These are phyloP conservation scores for Tetrapyrgos nigripes DNA, from an alignment of 1,284 basidiomycete genomes.

Conservation along the genomic window DNA sequence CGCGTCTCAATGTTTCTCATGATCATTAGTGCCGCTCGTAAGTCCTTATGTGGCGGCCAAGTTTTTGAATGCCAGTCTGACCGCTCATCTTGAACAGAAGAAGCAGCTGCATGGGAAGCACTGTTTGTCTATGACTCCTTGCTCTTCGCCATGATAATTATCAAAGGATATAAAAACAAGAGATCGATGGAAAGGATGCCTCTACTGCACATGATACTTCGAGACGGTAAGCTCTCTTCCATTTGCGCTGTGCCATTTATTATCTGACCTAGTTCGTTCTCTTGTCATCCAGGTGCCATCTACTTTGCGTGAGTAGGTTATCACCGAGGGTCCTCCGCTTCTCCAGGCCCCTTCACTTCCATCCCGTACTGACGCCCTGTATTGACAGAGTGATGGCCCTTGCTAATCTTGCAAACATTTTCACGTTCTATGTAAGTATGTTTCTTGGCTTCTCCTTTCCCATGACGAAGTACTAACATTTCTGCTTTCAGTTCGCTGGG, in stretches of 20 bases:
- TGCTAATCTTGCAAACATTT: constrained; percentile 8
- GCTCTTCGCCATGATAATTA: constrained; percentile 7
- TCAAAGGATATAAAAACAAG: constrained; percentile 20
- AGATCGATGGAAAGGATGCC: constrained; percentile 9
- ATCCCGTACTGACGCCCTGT: neutral
- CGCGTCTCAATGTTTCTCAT: neutral
- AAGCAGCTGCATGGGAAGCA: constrained; percentile 11
- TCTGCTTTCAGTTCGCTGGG: neutral
- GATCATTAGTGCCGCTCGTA: neutral
- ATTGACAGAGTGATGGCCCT: constrained; percentile 4
- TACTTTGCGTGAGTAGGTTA: constrained; percentile 14
- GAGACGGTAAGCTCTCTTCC: constrained; percentile 10
- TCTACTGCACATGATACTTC: constrained; percentile 11
- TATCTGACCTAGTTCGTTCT: neutral
- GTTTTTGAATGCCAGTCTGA: neutral
- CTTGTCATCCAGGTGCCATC: constrained; percentile 2
- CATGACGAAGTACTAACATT: neutral
- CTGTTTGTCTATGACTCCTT: constrained; percentile 15
- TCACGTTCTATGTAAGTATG: constrained; percentile 10
- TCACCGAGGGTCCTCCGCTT: neutral
- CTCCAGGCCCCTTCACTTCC: no score
- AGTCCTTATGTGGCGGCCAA: neutral
- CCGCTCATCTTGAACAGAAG: constrained; percentile 2
- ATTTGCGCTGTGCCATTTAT: neutral
- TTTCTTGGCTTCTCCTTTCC: neutral